Evolutionary conservation across 2,329 filamentous ascomycete species (phyloP), one percentile per base, ranked within the genome.

Genomic region (Aspergillus sclerotialis): DNA sequence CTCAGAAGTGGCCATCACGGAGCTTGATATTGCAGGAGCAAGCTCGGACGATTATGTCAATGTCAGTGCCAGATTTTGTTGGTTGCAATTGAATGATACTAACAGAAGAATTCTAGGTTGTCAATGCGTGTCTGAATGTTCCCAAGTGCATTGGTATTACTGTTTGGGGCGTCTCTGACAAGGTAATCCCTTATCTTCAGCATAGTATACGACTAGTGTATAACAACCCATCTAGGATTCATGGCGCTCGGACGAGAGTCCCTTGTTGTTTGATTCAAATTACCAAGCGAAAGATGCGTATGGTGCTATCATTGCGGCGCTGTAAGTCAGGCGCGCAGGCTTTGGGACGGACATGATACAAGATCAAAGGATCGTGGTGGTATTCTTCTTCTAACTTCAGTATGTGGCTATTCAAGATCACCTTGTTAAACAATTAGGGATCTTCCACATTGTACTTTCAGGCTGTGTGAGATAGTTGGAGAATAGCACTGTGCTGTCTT

Each of bases 111-210:
- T 13, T 24, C 32, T 33, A 55, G 51, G 38, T 48, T 14, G 67
- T 69, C 41, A 68, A 73, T 30, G 78, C 73, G 5, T 84, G 80
- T 47, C 53, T 80, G 19, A 60, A 68, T 13, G 62, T 77, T 30
- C 39, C 64, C 5, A 75, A 77, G 53, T 84, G 80, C 50, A 70
- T 81, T 3, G 78, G 78, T 32, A 73, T 84, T 40, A 83, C 79
- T 1, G 74, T 80, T 26, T 83, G 80, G 68, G 68, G 68, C 16
- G 56, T 70, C 1, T 46, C 56, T 13, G 68, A 71, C 45, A 46
- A 42, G 15, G 50, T 53, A 37, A 33, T 32, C 38, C 4, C 14
- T 19, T 12, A 23, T 23, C 4, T 7, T 13, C 32, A 9, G 7
- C 12, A 4, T 6, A 5, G 8, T 4, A 8, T 12, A 16, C 4